Evolutionary conservation across 345 rosid species (phyloP).

Genomic region (Aegle marmelos): DNA sequence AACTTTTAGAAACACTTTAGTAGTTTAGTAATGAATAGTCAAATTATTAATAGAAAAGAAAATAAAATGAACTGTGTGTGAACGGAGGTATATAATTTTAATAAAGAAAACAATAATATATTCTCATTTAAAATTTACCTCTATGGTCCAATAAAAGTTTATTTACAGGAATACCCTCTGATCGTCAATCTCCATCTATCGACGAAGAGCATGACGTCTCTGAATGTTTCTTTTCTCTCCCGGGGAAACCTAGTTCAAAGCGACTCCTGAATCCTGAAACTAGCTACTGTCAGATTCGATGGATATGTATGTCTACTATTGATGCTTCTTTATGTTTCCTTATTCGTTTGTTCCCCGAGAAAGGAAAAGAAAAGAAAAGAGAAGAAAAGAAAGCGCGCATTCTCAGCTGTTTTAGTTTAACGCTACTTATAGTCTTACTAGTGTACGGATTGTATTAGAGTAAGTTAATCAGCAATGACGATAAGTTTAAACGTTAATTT

Average conservation of each 20-base stretch:
- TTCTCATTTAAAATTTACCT: neutral
- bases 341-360: neutral
- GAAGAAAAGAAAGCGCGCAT: neutral
- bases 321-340: neutral
- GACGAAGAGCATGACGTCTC: neutral
- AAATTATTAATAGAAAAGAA: too few relatives aligned
- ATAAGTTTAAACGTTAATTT: neutral
- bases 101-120: too few relatives aligned
- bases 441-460: neutral
- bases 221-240: neutral
- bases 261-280: neutral
- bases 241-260: neutral
- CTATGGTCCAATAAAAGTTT: neutral
- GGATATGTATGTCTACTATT: constrained; percentile 1
- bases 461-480: neutral
- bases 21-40: too few relatives aligned
- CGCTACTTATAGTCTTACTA: neutral
- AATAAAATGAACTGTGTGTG: too few relatives aligned
- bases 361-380: neutral
- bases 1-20: too few relatives aligned
- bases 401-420: neutral
- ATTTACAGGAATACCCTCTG: neutral
- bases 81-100: too few relatives aligned
- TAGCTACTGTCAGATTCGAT: neutral
- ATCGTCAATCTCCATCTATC: neutral